Conservation (phyloP, 2,329 filamentous ascomycete genomes). For the Ceratocystis alfenasii region DNA sequence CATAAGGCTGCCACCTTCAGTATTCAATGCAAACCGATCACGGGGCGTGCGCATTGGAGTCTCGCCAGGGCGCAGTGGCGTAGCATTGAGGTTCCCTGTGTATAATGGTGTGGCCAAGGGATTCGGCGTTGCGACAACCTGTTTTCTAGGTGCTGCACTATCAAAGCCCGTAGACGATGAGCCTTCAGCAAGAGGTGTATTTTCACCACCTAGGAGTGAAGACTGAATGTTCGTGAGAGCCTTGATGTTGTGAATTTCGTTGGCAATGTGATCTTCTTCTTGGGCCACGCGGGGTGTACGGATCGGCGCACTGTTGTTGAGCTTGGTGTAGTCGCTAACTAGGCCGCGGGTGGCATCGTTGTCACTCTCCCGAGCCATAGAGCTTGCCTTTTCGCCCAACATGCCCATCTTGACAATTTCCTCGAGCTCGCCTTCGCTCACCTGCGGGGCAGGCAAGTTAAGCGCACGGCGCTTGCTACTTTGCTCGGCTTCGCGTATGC, state of each 20-base stretch:
- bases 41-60: constrained; percentile 81
- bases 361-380: constrained; percentile 62
- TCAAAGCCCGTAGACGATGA: constrained; percentile 76
- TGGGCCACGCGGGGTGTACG: constrained; percentile 82
- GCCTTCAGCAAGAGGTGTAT: constrained; percentile 76
- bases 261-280: constrained; percentile 90
- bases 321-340: constrained; percentile 71
- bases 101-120: constrained; percentile 84
- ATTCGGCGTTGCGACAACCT: constrained; percentile 82
- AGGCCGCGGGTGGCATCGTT: constrained; percentile 76
- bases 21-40: constrained; percentile 76
- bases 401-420: constrained; percentile 99
- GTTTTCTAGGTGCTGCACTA: constrained; percentile 66
- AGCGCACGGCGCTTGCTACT: constrained; percentile 81
- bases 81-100: constrained; percentile 47
- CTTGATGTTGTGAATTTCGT: constrained; percentile 88
- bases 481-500: constrained; percentile 89
- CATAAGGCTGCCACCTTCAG: constrained; percentile 53
- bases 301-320: constrained; percentile 75
- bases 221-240: constrained; percentile 90
- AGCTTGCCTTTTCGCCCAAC: constrained; percentile 74
- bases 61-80: constrained; percentile 56
- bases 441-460: constrained; percentile 78
- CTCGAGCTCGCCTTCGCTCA: constrained; percentile 83
- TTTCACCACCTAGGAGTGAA: constrained; percentile 83